Percentiles rank a stretch among this genome's conserved stretches.
Conservation (phyloP, 768 basidiomycete genomes). For the Naganishia friedmannii region DNA sequence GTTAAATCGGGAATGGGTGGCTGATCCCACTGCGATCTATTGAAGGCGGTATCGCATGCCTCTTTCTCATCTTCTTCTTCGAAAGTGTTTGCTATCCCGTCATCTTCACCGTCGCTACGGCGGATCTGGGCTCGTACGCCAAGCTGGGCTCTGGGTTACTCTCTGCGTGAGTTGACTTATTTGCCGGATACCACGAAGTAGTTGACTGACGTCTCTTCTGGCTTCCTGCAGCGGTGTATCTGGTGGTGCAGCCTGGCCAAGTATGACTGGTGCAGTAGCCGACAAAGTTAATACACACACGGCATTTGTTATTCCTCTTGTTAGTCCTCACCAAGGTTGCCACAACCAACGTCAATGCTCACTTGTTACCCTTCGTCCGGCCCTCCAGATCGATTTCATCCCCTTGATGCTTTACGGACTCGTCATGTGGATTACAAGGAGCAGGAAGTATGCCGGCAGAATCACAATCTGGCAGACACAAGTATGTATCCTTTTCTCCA, state of each 20-base stretch:
- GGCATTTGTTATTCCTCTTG: conserved; percentile 33
- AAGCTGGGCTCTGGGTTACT: conserved; percentile 34
- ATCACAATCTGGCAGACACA: conserved; percentile 26
- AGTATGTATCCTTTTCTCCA: not conserved
- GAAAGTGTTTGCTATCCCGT: conserved; percentile 34
- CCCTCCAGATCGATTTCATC: conserved; percentile 25
- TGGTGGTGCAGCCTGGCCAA: conserved; percentile 35
- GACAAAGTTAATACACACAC: conserved; percentile 29
- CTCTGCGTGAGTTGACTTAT: not conserved
- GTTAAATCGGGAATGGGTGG: not conserved
- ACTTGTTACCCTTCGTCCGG: not conserved
- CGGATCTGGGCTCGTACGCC: conserved; percentile 33
- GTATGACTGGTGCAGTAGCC: conserved; percentile 30
- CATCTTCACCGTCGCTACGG: conserved; percentile 35
- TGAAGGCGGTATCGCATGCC: conserved; percentile 35
- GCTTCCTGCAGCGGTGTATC: conserved; percentile 25
- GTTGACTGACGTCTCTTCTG: not conserved
- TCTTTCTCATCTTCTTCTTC: conserved; percentile 46
- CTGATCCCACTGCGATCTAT: not conserved
- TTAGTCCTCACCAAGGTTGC: not conserved
- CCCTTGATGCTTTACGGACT: conserved; percentile 33
- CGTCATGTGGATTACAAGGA: conserved; percentile 34
- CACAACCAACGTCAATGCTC: not conserved
- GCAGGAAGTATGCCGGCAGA: conserved; percentile 31
- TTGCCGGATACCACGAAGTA: too few relatives aligned